These are phyloP conservation scores for Thymus mandschuricus DNA, from an alignment of 257 asterid genomes.

Conservation along the genomic window DNA sequence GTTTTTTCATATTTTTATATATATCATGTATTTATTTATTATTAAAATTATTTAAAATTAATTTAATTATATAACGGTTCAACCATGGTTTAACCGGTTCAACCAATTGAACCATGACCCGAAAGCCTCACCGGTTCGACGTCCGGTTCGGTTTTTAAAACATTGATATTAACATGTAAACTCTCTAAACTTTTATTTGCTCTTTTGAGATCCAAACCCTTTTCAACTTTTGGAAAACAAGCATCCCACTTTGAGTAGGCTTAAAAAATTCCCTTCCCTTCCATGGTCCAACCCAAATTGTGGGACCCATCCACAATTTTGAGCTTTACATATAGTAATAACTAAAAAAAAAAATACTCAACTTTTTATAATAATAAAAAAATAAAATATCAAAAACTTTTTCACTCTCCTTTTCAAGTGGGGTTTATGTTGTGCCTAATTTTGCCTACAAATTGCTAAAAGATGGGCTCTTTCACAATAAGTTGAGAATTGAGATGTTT, in stretches of 20 bases:
- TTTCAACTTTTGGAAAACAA: too few relatives aligned
- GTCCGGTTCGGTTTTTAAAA: too few relatives aligned
- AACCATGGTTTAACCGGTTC: too few relatives aligned
- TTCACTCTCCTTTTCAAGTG: background rate
- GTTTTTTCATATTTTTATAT: too few relatives aligned
- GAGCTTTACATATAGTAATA: background rate
- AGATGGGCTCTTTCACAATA: constrained; percentile 21
- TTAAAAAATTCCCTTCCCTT: background rate
- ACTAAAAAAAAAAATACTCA: background rate
- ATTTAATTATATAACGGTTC: too few relatives aligned
- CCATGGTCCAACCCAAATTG: constrained; percentile 17
- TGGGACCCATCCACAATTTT: constrained; percentile 16
- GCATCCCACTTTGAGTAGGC: constrained; percentile 8
- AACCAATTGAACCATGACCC: too few relatives aligned
- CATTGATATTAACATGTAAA: too few relatives aligned
- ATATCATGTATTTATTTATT: too few relatives aligned
- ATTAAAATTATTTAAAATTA: too few relatives aligned
- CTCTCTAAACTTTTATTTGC: background rate
- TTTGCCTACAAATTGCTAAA: constrained; percentile 26
- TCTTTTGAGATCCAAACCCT: background rate
- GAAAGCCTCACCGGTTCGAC: too few relatives aligned
- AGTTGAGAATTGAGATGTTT: constrained; percentile 27
- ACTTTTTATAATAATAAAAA: background rate
- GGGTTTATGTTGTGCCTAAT: constrained; percentile 30
- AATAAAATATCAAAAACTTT: background rate